A percentile compares a stretch with the other conserved stretches of the same genome.
phyloP scores from a whole-genome alignment of 1,139 yeast species.

The Magnusiomyces magnusii region DNA sequence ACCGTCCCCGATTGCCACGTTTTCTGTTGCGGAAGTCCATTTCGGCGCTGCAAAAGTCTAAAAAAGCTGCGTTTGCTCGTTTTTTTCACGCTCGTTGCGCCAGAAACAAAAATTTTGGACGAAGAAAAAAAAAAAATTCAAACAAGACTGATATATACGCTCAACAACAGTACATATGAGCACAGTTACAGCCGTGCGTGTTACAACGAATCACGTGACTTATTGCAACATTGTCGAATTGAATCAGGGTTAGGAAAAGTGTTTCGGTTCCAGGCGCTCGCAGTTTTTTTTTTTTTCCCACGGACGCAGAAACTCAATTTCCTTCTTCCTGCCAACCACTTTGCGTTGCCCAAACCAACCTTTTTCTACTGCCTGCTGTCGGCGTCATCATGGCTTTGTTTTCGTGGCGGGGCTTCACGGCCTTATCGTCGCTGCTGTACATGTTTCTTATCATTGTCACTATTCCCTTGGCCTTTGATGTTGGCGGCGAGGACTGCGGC shows the following conservation, averaged over 20 bases:
- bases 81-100: too few relatives aligned
- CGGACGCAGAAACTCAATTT: too few relatives aligned
- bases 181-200: neutral
- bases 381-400: neutral
- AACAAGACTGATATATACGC: neutral
- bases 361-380: too few relatives aligned
- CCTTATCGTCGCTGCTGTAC: slow-evolving; percentile 27
- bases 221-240: too few relatives aligned
- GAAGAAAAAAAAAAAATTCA: too few relatives aligned
- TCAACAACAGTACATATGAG: neutral
- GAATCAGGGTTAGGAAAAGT: neutral
- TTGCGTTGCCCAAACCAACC: neutral
- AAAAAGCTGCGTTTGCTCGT: too few relatives aligned
- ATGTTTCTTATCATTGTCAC: slow-evolving; percentile 67
- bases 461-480: slow-evolving; percentile 90
- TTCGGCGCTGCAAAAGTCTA: too few relatives aligned
- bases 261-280: too few relatives aligned
- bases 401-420: slow-evolving; percentile 20
- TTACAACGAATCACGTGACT: neutral
- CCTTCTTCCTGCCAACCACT: neutral
- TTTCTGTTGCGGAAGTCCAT: neutral
- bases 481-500: slow-evolving; percentile 92
- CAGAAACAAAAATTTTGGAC: too few relatives aligned
- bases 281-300: too few relatives aligned
- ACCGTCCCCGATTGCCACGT: neutral